Evolutionary conservation across 345 rosid species (phyloP), one percentile per base, ranked within the genome.

Genomic region (Bruguiera sexangula): DNA sequence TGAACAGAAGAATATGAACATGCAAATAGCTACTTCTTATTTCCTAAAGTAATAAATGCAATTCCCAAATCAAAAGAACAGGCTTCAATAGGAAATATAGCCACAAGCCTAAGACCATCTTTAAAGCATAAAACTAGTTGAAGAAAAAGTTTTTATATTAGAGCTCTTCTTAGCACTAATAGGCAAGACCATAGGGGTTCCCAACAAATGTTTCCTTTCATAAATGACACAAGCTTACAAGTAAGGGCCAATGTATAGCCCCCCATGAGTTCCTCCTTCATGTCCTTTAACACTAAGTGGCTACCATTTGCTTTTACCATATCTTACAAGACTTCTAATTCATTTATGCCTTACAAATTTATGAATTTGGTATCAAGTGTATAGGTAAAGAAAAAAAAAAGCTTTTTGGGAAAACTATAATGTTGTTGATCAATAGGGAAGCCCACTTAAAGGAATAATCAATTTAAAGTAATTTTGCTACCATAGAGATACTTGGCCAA

Each of bases 171-270:
- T 92, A 24, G 97, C 99, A 75, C 92, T 95, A 71, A 95, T 92
- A 34, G 99, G 99, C 24, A 96, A 93, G 24, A 96, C 96, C 99
- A 95, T 91, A 69, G 97, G 89, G 60, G 99, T 95, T 57, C 99
- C 99, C 67, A 95, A 72, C 80, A 95, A 83, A 85, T 95, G 92
- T 71, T 95, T 92, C 61, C 97, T 81, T 73, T 95, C 96, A 36
- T 87, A 90, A 61, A 92, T 71, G 20, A 97, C 99, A 75, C 99
- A 97, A 75, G 97, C 97, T 83, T 91, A 79, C 65, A 95, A 72
- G 81, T 96, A 95, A 50, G 97, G 97, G 80, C 27, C 1, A 82
- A 95, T 64, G 92, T 83, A 75, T 75, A 95, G 62, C 90, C 96
- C 78, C 74, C 83, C 64, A 95, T 97, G 78, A 94, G 92, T 84